A percentile compares a stretch with the other conserved stretches of the same genome.
Conservation (phyloP, 2,329 filamentous ascomycete species). For the Trichoderma sp. region DNA sequence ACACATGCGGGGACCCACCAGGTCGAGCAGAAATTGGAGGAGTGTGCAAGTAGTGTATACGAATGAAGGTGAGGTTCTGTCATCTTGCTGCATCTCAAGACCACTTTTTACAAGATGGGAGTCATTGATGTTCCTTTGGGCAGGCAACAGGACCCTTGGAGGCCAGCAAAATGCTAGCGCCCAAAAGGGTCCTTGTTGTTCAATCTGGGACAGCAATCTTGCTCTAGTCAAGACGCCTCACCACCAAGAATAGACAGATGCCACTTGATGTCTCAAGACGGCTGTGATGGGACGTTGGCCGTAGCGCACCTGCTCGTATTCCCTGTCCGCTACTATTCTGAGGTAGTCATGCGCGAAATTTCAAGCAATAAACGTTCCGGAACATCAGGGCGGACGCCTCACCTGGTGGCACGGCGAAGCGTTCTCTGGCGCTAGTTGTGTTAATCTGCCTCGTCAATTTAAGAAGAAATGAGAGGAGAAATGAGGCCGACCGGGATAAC, state of each 20-base stretch:
- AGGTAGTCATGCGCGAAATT: neutral
- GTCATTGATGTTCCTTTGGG: neutral
- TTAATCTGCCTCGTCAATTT: slow-evolving; percentile 4
- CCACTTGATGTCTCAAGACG: neutral
- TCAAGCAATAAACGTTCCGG: neutral
- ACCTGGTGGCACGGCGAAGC: neutral
- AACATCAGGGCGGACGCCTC: neutral
- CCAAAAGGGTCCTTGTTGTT: neutral
- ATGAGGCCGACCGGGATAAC: slow-evolving; percentile 9
- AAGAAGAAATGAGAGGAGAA: slow-evolving; percentile 16
- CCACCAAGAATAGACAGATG: neutral
- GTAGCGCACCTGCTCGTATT: neutral
- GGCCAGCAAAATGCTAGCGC: neutral
- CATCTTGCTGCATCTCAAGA: neutral
- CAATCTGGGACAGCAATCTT: neutral
- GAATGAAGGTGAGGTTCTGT: neutral
- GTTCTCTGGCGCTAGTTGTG: neutral
- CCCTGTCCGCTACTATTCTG: neutral
- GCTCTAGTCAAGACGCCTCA: neutral
- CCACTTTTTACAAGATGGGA: neutral
- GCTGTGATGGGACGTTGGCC: neutral
- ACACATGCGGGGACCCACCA: neutral
- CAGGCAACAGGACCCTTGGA: neutral
- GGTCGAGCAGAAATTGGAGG: neutral
- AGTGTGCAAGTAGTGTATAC: neutral